phyloP scores from a whole-genome alignment of 1,139 yeast genomes.

The Taphrina confusa region DNA sequence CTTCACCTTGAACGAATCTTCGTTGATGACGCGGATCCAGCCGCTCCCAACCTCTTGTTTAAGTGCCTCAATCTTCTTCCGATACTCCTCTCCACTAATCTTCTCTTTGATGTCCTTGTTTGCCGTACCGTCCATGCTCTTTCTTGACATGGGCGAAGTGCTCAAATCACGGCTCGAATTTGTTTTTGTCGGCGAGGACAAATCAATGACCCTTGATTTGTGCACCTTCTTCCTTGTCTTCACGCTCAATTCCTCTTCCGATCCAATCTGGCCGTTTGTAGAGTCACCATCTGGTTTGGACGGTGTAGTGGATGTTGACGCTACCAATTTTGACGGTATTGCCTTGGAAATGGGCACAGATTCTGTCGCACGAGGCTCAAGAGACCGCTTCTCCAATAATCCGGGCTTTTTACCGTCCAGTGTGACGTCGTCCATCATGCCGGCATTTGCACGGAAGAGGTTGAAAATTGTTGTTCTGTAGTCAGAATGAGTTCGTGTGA shows the following conservation, averaged over 20 bases:
- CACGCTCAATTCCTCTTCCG: conserved; percentile 10
- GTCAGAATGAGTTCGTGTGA: conserved; percentile 39
- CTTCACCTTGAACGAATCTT: conserved; percentile 34
- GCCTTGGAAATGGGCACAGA: conserved; percentile 19
- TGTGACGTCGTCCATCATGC: conserved; percentile 53
- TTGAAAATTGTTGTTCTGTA: conserved; percentile 44
- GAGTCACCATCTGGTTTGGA: background rate
- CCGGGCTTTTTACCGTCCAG: conserved; percentile 68
- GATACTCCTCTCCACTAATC: conserved; percentile 38
- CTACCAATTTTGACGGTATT: background rate
- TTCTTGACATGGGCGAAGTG: background rate
- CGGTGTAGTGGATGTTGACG: background rate
- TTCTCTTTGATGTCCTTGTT: background rate
- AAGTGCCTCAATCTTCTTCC: conserved; percentile 39
- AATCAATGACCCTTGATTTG: conserved; percentile 39
- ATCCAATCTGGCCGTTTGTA: conserved; percentile 1
- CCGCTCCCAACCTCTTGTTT: conserved; percentile 40
- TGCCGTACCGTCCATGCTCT: background rate
- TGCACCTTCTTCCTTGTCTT: conserved; percentile 31
- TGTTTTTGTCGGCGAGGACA: conserved; percentile 25
- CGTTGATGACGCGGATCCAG: conserved; percentile 40
- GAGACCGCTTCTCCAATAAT: conserved; percentile 52
- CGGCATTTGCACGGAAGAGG: conserved; percentile 54
- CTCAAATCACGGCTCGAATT: background rate
- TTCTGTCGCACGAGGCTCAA: conserved; percentile 39